Conservation (phyloP, 2,329 filamentous ascomycete genomes). For the Pseudogymnoascus sp. region DNA sequence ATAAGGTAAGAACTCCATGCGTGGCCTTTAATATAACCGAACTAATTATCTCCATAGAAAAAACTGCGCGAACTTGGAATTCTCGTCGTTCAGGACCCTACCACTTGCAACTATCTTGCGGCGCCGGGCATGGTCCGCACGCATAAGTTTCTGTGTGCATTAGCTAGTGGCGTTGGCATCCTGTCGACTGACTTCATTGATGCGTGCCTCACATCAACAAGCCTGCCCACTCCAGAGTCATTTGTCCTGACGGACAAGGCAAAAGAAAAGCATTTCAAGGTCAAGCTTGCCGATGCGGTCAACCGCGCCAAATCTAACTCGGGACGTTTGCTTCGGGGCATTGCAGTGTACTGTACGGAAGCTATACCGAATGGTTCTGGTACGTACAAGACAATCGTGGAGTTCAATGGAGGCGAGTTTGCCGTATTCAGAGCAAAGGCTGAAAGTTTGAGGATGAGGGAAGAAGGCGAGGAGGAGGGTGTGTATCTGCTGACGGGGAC, state of each 20-base stretch:
- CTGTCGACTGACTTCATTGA: conserved; percentile 74
- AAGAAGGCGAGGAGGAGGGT: conserved; percentile 49
- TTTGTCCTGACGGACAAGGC: conserved; percentile 63
- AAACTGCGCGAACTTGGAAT: conserved; percentile 79
- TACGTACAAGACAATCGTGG: conserved; percentile 77
- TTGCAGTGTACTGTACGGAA: conserved; percentile 77
- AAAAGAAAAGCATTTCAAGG: conserved; percentile 61
- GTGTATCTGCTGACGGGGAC: conserved; percentile 75
- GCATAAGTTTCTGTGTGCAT: conserved; percentile 82
- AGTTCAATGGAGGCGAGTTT: conserved; percentile 81
- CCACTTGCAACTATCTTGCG: conserved; percentile 74
- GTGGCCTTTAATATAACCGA: conserved; percentile 11
- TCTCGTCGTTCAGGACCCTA: conserved; percentile 65
- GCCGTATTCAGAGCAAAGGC: conserved; percentile 59
- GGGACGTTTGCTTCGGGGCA: conserved; percentile 63
- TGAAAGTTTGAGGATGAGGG: conserved; percentile 50
- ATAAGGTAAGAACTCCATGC: conserved; percentile 55
- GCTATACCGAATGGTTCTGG: conserved; percentile 73
- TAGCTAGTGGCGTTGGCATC: conserved; percentile 72
- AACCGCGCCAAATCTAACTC: conserved; percentile 66
- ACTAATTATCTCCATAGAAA: conserved; percentile 41
- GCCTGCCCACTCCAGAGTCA: conserved; percentile 54
- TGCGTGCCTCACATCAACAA: conserved; percentile 56
- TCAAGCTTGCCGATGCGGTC: conserved; percentile 61
- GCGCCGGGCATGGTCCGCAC: conserved; percentile 83